Evolutionary conservation across 169 alveolate species (phyloP), one percentile per base, ranked within the genome.

Genomic region (Perkinsus olseni): DNA sequence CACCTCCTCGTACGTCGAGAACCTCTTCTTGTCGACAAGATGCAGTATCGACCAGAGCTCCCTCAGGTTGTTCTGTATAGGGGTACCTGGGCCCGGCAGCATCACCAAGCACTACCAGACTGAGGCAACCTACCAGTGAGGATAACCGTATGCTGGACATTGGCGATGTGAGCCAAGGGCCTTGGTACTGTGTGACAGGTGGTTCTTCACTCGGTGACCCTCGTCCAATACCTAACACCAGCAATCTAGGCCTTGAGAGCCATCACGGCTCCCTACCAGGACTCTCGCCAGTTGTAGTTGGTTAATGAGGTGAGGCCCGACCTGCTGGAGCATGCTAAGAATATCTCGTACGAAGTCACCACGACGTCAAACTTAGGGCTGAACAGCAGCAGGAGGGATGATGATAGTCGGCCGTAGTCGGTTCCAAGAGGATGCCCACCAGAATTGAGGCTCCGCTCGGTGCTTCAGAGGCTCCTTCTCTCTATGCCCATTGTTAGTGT

Each of bases 41-140:
- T 62, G 82, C 8, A 98, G 97, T 91, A 98, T 95, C 74, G 99
- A 96, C 99, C 99, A 98, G 38, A 98, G 95, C 94, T 98, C 99
- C 92, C 96, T 93, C 3, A 98, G 97, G 94, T 97, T 97, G 95
- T 98, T 98, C 95, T 98, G 98, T 36, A 98, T 97, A 24, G 99
- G 99, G 0, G 99, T 98, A 17, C 99, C 99, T 0, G 99, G 97
- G 34, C 98, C 94, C 20, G 97, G 95, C 28, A 3, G 21, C 11
- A 11, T 40, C 3, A 11, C 3, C 11, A 3, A 40, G 11, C 11
- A 40, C 50, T 40, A 6, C 50, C 3, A 6, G 21, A 40, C 50
- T n/a, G n/a, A n/a, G n/a, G n/a, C 50, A 40, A 40, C 50, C 10
- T 62, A 62, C 82, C 82, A 21, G 82, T 62, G 1, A 62, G 82